These are phyloP conservation scores for Backusella sp. DNA, from an alignment of 192 early-diverging fungal genomes.

Conservation along the genomic window DNA sequence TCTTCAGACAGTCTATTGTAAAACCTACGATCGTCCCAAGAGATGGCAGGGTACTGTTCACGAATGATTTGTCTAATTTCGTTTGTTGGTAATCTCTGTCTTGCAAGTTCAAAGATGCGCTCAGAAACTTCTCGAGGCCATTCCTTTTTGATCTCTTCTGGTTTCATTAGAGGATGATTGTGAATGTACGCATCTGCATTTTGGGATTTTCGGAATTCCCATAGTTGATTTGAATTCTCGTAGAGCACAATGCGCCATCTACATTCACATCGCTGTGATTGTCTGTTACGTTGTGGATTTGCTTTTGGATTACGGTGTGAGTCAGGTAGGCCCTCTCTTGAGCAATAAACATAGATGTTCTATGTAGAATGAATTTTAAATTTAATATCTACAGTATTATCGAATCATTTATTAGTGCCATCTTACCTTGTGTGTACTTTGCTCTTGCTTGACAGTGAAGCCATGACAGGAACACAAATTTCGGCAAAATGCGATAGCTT, in stretches of 20 bases:
- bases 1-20: conserved; percentile 60
- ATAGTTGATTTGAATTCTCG: conserved; percentile 46
- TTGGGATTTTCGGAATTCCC: conserved; percentile 58
- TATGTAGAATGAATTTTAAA: conserved; percentile 1
- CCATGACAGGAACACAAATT: conserved; percentile 47
- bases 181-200: conserved; percentile 54
- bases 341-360: conserved; percentile 62
- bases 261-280: conserved; percentile 57
- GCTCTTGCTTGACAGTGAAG: conserved; percentile 59
- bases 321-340: conserved; percentile 57
- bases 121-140: conserved; percentile 54
- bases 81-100: conserved; percentile 44
- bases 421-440: conserved; percentile 53
- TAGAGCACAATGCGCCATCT: conserved; percentile 58
- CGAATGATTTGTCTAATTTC: conserved; percentile 42
- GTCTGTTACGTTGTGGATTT: conserved; percentile 49
- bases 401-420: not conserved
- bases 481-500: conserved; percentile 46
- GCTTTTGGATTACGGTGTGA: conserved; percentile 50
- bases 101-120: conserved; percentile 49
- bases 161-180: conserved; percentile 52
- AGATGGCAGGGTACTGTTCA: conserved; percentile 44
- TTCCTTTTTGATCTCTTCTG: conserved; percentile 49
- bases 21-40: conserved; percentile 59
- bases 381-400: too few species aligned